Evolutionary conservation across 2,329 filamentous ascomycete genomes (phyloP), one percentile per base, ranked within the genome.

Genomic region (Plectosphaerella cucumerina): DNA sequence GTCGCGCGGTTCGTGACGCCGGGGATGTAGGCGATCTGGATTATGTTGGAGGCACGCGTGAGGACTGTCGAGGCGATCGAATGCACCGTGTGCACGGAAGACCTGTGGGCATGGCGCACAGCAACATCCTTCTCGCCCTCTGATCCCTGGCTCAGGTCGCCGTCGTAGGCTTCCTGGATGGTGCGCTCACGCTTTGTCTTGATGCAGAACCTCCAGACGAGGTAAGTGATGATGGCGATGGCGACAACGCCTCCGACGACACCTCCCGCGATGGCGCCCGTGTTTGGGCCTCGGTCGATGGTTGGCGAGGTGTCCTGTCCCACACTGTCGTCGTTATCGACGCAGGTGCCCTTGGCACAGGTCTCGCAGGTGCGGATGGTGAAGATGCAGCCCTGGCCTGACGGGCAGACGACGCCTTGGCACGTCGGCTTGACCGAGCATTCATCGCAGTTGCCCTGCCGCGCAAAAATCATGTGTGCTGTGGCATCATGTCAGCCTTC

Each of bases 11-110:
- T 97, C 54, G 90, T 97, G 62, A 97, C 92, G 53, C 94, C 94
- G 14, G 94, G 94, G 58, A 99, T 97, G 69, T 97, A 99, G 50
- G 94, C 94, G 70, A 99, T 99, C 72, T 97, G 94, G 62, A 99
- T 99, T 66, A 99, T 93, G 74, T 99, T 99, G 63, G 94, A 97
- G 46, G 94, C 94, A 55, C 94, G 86, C 17, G 94, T 97, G 54
- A 97, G 81, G 53, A 97, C 91, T 22, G 93, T 97, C 10, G 92
- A 97, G 15, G 94, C 94, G 65, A 99, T 90, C 12, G 93, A 97
- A 62, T 87, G 82, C 50, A 93, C 86, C n/a, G 89, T 89, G 65
- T 94, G 85, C 43, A 89, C 89, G 11, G 92, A 94, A 50, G 87
- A 82, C 59, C 91, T 80, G 57, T 85, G 78, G 59, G 82, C 79